Evolutionary conservation across 2,329 filamentous ascomycete species (phyloP).

Genomic region (Xylaria digitata): DNA sequence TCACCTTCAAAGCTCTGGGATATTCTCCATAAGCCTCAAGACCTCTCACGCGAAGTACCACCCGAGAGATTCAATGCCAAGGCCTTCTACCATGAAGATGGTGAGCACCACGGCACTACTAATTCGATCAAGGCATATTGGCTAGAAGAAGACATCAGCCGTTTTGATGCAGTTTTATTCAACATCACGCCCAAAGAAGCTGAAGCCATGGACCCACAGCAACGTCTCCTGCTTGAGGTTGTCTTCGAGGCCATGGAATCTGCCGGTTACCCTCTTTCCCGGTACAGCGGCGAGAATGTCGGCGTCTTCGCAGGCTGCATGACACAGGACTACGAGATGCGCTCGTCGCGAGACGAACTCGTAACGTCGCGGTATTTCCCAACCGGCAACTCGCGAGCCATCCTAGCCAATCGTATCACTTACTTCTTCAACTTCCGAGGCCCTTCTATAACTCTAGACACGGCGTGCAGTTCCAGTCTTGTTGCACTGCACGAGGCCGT

Average conservation of each 20-base stretch:
- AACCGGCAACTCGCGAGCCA: constrained; percentile 51
- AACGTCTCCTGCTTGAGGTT: constrained; percentile 51
- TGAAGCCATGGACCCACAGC: constrained; percentile 51
- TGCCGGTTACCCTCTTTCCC: constrained; percentile 46
- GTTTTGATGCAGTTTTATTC: constrained; percentile 51
- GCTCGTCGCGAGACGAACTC: constrained; percentile 49
- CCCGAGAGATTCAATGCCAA: constrained; percentile 43
- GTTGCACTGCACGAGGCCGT: constrained; percentile 55
- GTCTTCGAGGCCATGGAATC: constrained; percentile 53
- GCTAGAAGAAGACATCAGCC: constrained; percentile 45
- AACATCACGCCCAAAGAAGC: constrained; percentile 52
- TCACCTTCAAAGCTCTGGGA: constrained; percentile 48
- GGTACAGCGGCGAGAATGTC: constrained; percentile 46
- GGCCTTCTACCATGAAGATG: constrained; percentile 48
- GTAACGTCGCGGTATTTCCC: constrained; percentile 48
- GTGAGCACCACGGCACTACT: constrained; percentile 49
- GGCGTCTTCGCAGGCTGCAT: constrained; percentile 51
- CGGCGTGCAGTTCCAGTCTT: constrained; percentile 56
- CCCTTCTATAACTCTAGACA: constrained; percentile 55
- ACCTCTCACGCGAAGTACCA: constrained; percentile 48
- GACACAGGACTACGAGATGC: constrained; percentile 50
- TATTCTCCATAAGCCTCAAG: constrained; percentile 42
- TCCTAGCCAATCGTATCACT: constrained; percentile 55
- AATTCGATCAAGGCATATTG: constrained; percentile 49
- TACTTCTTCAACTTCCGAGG: constrained; percentile 56